Base-by-base conservation (phyloP, 192 early-diverging fungal genomes). In the Podila epicladia region DNA sequence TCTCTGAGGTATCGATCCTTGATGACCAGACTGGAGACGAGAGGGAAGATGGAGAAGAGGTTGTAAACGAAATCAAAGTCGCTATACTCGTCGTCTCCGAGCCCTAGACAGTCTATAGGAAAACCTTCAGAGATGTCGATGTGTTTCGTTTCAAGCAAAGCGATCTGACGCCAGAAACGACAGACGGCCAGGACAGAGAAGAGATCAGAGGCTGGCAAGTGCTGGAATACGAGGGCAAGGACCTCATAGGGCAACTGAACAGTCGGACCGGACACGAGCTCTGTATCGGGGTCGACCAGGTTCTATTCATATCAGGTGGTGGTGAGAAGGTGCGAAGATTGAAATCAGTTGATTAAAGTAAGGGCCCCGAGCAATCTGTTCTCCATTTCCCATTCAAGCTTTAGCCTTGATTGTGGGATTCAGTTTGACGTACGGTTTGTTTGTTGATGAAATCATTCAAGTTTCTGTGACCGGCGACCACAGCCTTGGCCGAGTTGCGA, bases 31-130 rank as follows among this genome's bases (percentile, higher is more conserved):
- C 76, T 72, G 0, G 69, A 72, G 24, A 79, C 68, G 29, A 72
- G 61, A 22, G 76, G 76, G n/a, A 79, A 79, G 38, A 79, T 72
- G 3, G 76, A 72, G 22, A 79, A 79, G 4, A 79, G 61, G 53
- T 72, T 67, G 65, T 64, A 79, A 13, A 79, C 76, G 64, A 79
- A 79, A 24, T 72, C 76, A 72, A 79, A 79, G 41, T 72, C 70
- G 37, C 76, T 79, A 58, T 79, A 79, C 9, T 79, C 76, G 50
- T 79, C 64, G 15, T 67, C 60, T n/a, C 58, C 68, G 29, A 79
- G 65, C n/a, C 76, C 76, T 2, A 79, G 65, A 51, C 76, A 79
- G 11, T 79, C 76, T 37, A 68, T 45, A 0, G 76, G 76, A 26
- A 79, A 79, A 6, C 76, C 65, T 45, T 79, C 76, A 1, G 76